Conservation (phyloP, 1,139 yeast genomes). For the Protomyces inouyei region DNA sequence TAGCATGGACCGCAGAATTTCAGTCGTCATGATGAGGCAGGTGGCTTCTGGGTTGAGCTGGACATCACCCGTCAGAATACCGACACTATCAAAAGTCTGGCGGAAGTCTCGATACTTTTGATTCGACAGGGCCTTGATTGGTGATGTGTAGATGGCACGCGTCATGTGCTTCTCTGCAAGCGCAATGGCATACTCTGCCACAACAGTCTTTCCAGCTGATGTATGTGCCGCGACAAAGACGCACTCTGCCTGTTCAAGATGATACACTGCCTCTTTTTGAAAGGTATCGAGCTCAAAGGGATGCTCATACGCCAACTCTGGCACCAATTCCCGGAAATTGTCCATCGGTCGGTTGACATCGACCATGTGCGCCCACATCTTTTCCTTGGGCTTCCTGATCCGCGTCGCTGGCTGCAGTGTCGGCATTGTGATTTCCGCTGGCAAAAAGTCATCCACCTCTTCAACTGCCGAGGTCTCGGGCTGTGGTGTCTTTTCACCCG, state of each 20-base stretch:
- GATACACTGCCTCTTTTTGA: conserved; percentile 95
- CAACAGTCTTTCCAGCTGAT: conserved; percentile 89
- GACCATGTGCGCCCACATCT: conserved; percentile 88
- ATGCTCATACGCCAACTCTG: conserved; percentile 87
- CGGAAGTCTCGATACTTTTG: conserved; percentile 91
- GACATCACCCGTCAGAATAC: conserved; percentile 95
- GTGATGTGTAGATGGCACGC: conserved; percentile 86
- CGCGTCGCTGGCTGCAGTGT: background rate
- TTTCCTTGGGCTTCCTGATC: background rate
- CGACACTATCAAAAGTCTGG: conserved; percentile 84
- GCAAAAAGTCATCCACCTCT: conserved; percentile 73
- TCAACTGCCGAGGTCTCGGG: conserved; percentile 25
- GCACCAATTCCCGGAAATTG: conserved; percentile 81
- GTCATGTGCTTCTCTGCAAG: conserved; percentile 89
- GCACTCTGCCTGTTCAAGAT: conserved; percentile 93
- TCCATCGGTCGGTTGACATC: conserved; percentile 77
- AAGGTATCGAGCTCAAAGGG: conserved; percentile 92
- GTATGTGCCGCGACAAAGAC: conserved; percentile 98
- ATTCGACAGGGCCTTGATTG: conserved; percentile 85
- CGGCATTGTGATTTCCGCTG: conserved; percentile 44
- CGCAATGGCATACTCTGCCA: conserved; percentile 91
- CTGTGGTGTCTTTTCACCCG: conserved; percentile 7
- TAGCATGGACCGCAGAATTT: conserved; percentile 87
- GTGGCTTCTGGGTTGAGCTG: conserved; percentile 96
- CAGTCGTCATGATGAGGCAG: conserved; percentile 96